Evolutionary conservation across 2,329 filamentous ascomycete genomes (phyloP).

Genomic region (Ilyonectria robusta): DNA sequence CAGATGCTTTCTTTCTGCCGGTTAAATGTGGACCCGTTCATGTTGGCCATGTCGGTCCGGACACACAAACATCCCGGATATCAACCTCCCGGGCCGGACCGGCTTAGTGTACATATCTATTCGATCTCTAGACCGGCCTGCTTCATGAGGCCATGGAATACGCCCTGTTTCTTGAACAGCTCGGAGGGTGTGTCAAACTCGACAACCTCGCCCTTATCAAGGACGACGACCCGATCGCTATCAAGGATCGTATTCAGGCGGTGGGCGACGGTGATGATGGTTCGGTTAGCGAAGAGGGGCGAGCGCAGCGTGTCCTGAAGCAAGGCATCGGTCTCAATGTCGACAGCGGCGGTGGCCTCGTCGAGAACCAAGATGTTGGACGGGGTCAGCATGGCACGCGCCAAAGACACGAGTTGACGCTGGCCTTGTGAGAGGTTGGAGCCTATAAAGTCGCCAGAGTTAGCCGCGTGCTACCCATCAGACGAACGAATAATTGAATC

Average conservation of each 20-base stretch:
- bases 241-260: conserved; percentile 97
- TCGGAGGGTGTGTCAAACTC: conserved; percentile 92
- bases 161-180: conserved; percentile 80
- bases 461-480: conserved; percentile 28
- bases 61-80: conserved; percentile 6
- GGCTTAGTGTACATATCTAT: conserved; percentile 31
- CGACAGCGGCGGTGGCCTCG: conserved; percentile 88
- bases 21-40: not conserved
- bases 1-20: conserved; percentile 4
- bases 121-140: conserved; percentile 83
- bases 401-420: conserved; percentile 92
- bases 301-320: conserved; percentile 75
- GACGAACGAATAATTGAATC: conserved; percentile 9
- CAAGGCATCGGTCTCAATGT: conserved; percentile 78
- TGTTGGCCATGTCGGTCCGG: not conserved
- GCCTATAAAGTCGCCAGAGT: conserved; percentile 63
- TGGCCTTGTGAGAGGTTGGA: conserved; percentile 97
- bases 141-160: conserved; percentile 92
- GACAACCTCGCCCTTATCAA: conserved; percentile 89
- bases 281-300: conserved; percentile 85
- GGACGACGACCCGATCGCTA: conserved; percentile 90
- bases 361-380: conserved; percentile 98
- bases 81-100: conserved; percentile 17
- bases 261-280: conserved; percentile 98
- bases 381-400: conserved; percentile 92